Base-by-base conservation (phyloP, 345 rosid genomes). In the Theobroma cacao region DNA sequence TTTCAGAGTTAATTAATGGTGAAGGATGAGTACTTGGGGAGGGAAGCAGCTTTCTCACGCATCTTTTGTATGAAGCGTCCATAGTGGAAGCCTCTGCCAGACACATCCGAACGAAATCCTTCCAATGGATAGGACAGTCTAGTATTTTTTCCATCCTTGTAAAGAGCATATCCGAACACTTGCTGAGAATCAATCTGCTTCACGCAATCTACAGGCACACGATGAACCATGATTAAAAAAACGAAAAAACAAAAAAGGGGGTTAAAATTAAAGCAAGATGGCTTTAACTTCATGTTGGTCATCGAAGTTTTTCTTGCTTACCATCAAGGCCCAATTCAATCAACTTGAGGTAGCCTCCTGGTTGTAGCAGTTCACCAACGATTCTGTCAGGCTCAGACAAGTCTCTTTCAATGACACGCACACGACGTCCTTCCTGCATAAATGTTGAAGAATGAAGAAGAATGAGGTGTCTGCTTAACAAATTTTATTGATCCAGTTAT, bases 101-200 rank as follows among this genome's bases (percentile, higher is more conserved):
- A 75, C 43, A 88, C 88, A 81, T 88, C 85, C 3, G 83, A 65
- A 0, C 69, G 74, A 71, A 84, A 88, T 65, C 82, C 78, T 78
- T 86, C 88, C 78, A 88, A 78, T 0, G 89, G 89, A 77, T 81
- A 86, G 17, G 83, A 79, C 61, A 86, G 28, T 30, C 53, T 82
- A 30, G 85, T 75, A 3, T 76, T 2, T 22, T 75, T 81, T 48
- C 89, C 89, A 81, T 86, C 85, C 84, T 86, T 86, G 81, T 81
- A 85, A 41, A 90, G 83, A 7, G 88, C 90, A 80, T 85, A 88
- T 20, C 94, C 91, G 56, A 80, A 82, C 15, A 88, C 77, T 30
- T 58, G 83, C 65, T 86, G 91, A 26, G 94, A 87, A 79, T 86
- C 92, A 74, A 87, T 90, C 75, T 82, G 79, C 66, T 89, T 87